Conservation (phyloP, 164 flowering plant genomes). For the Annona squamosa region DNA sequence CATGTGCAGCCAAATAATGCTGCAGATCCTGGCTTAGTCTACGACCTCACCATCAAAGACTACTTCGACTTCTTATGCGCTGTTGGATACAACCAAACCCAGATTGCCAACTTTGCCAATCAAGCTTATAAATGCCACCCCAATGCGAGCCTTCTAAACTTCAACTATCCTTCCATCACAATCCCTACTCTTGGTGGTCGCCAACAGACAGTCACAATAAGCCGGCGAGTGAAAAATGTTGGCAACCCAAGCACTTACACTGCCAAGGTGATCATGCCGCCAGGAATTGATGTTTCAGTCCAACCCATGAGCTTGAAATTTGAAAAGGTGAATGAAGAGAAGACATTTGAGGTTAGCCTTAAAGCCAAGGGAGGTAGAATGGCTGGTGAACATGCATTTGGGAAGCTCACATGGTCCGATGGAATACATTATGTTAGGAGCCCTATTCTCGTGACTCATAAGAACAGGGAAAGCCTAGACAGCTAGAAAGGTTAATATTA, state of each 20-base stretch:
- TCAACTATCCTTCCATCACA: slow-evolving; percentile 54
- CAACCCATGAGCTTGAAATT: slow-evolving; percentile 20
- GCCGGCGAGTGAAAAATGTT: slow-evolving; percentile 49
- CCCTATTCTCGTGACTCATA: slow-evolving; percentile 32
- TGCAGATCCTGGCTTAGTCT: slow-evolving; percentile 11
- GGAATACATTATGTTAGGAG: slow-evolving; percentile 61
- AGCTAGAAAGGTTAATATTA: neutral
- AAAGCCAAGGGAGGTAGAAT: slow-evolving; percentile 1
- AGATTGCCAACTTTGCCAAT: neutral
- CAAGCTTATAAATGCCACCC: neutral
- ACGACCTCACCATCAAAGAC: neutral
- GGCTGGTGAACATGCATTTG: slow-evolving; percentile 37
- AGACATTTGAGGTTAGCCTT: slow-evolving; percentile 33
- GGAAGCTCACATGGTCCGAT: slow-evolving; percentile 59
- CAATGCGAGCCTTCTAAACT: neutral
- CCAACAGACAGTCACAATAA: slow-evolving; percentile 17
- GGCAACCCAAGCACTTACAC: slow-evolving; percentile 39
- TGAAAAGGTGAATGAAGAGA: slow-evolving; percentile 37
- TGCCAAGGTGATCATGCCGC: slow-evolving; percentile 23
- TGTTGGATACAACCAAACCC: neutral
- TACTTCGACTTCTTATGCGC: slow-evolving; percentile 9
- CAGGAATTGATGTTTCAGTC: slow-evolving; percentile 27
- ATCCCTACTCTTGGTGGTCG: slow-evolving; percentile 20
- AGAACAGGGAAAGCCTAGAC: neutral
- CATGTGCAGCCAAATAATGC: slow-evolving; percentile 4